These are phyloP conservation scores for Jackrogersella multiformis DNA, from an alignment of 495 filamentous ascomycete species.

Conservation along the genomic window DNA sequence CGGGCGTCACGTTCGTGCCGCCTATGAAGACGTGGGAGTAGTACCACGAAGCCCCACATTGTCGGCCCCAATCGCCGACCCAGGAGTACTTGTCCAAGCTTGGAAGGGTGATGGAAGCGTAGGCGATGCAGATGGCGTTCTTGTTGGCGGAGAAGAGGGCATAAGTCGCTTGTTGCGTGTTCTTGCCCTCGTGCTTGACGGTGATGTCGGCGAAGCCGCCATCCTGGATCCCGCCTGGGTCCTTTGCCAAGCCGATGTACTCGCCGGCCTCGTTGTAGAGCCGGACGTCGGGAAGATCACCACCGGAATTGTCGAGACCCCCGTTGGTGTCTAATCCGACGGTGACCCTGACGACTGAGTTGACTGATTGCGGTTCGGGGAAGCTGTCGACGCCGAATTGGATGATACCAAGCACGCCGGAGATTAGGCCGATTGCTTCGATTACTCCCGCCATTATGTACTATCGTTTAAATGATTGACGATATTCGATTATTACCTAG, in stretches of 20 bases:
- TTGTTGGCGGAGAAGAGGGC: conserved; percentile 46
- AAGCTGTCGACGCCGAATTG: conserved; percentile 39
- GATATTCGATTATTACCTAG: neutral
- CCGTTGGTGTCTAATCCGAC: conserved; percentile 40
- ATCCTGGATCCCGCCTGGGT: conserved; percentile 35
- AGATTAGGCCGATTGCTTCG: conserved; percentile 34
- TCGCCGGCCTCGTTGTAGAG: conserved; percentile 46
- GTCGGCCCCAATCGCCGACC: conserved; percentile 44
- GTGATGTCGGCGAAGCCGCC: conserved; percentile 40
- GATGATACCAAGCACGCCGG: conserved; percentile 32
- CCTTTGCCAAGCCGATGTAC: conserved; percentile 37
- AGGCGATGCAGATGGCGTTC: conserved; percentile 46
- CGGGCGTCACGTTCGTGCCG: conserved; percentile 50
- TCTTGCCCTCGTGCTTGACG: conserved; percentile 27
- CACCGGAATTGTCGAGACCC: conserved; percentile 38
- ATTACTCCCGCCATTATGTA: conserved; percentile 31
- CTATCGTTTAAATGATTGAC: neutral
- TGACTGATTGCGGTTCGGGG: conserved; percentile 8
- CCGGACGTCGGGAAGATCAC: conserved; percentile 47
- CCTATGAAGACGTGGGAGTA: conserved; percentile 59
- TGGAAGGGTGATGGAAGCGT: conserved; percentile 41
- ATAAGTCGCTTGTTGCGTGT: conserved; percentile 41
- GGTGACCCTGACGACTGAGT: conserved; percentile 36
- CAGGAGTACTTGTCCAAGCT: conserved; percentile 40
- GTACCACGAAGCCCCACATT: conserved; percentile 42